Percentiles rank a stretch among this genome's conserved stretches.
These are phyloP conservation scores for Chlorophyllum brunneum DNA, from an alignment of 768 basidiomycete genomes.

Conservation along the genomic window DNA sequence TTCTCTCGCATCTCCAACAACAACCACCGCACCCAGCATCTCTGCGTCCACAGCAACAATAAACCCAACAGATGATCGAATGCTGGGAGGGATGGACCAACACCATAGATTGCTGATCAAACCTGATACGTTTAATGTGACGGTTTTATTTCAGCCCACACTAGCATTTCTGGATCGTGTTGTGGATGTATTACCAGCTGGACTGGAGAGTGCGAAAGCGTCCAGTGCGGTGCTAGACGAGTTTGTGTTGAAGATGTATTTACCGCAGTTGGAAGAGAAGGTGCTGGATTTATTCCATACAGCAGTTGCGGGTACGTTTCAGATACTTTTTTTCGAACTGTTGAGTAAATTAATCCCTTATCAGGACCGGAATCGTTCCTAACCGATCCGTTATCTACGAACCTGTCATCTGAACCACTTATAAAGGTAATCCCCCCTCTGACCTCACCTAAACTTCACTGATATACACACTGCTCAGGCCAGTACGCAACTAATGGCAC, in stretches of 20 bases:
- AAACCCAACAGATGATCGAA: constrained; percentile 64
- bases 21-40: background rate
- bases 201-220: constrained; percentile 57
- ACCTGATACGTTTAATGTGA: constrained; percentile 93
- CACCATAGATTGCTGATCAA: constrained; percentile 83
- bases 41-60: background rate
- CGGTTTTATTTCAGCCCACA: constrained; percentile 91
- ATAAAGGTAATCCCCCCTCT: constrained; percentile 58
- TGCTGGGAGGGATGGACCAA: constrained; percentile 67
- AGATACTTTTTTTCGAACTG: background rate
- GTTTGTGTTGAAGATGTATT: constrained; percentile 88
- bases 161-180: constrained; percentile 78
- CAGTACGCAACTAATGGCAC: constrained; percentile 76
- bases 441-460: background rate
- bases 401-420: constrained; percentile 68
- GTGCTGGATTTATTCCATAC: constrained; percentile 84
- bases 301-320: constrained; percentile 62
- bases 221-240: constrained; percentile 81
- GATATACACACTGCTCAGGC: constrained; percentile 42
- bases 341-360: background rate
- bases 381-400: constrained; percentile 65
- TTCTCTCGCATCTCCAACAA: constrained; percentile 37
- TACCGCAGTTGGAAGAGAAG: constrained; percentile 94
- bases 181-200: constrained; percentile 68
- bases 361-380: constrained; percentile 85